Percentiles rank a stretch among this genome's conserved stretches.
Evolutionary conservation across 2,329 filamentous ascomycete genomes (phyloP).

Genomic region (Pestalotiopsis sp.): DNA sequence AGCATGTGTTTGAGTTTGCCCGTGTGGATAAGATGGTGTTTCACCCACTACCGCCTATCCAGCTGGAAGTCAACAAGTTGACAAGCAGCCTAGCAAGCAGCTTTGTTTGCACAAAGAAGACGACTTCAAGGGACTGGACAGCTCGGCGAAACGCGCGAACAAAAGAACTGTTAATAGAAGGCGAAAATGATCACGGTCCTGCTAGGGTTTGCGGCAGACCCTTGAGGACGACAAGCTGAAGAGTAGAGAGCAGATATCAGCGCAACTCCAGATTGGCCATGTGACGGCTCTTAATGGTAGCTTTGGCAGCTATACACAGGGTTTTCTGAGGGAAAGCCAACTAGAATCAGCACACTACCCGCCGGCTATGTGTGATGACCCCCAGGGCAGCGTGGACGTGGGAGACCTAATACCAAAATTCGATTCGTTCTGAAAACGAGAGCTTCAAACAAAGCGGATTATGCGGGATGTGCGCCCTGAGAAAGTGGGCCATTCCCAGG

Average conservation of each 20-base stretch:
- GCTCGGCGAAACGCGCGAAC: background rate
- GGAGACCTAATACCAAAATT: conserved; percentile 1
- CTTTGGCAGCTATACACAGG: conserved; percentile 6
- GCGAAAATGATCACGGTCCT: background rate
- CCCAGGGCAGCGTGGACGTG: background rate
- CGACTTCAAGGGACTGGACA: background rate
- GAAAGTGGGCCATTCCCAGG: conserved; percentile 1
- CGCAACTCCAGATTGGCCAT: background rate
- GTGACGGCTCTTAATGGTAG: background rate
- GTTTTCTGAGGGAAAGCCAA: background rate
- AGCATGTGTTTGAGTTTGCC: conserved; percentile 30
- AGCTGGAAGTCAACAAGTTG: background rate
- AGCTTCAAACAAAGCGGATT: conserved; percentile 12
- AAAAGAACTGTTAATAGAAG: background rate
- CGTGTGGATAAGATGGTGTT: conserved; percentile 35
- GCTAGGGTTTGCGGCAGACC: conserved; percentile 6
- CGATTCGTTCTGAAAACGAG: conserved; percentile 9
- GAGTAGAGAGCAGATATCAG: background rate
- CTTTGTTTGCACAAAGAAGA: background rate
- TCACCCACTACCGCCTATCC: conserved; percentile 28
- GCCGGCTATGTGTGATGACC: conserved; percentile 10
- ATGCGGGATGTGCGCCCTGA: conserved; percentile 7
- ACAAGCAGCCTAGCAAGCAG: background rate
- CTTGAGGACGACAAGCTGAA: background rate
- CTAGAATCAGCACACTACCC: conserved; percentile 8